phyloP scores from a whole-genome alignment of 176 grass and related monocot genomes.

The Rhynchospora tenuis region DNA sequence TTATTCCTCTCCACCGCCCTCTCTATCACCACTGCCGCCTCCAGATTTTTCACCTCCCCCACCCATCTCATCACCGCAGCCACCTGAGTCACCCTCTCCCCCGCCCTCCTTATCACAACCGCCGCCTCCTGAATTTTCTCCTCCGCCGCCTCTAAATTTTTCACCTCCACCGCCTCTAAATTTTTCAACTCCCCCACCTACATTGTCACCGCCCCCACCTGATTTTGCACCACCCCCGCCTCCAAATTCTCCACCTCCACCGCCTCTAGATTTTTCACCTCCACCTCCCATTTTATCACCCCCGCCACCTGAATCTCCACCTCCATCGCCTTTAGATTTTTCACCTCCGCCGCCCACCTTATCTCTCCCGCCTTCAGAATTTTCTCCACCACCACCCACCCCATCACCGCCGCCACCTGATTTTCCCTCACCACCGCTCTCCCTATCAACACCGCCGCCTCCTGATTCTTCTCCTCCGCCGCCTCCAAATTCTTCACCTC shows the following conservation, averaged over 20 bases:
- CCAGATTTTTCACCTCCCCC: background rate
- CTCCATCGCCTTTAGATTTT: background rate
- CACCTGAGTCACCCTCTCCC: background rate
- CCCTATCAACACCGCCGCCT: too few relatives aligned
- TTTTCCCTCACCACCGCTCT: background rate
- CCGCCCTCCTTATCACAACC: background rate
- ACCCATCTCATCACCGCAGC: conserved; percentile 43
- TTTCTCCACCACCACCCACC: too few relatives aligned
- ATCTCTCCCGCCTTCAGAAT: background rate
- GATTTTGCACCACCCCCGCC: too few relatives aligned
- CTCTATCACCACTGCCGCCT: background rate
- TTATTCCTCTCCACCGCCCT: background rate
- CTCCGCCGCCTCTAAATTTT: too few relatives aligned
- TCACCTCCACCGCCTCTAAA: too few relatives aligned
- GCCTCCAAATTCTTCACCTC: too few relatives aligned
- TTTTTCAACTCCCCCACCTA: too few relatives aligned
- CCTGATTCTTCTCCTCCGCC: too few relatives aligned
- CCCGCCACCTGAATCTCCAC: background rate
- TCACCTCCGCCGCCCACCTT: too few relatives aligned
- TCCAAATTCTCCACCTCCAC: background rate
- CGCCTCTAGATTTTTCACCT: background rate
- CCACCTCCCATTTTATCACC: background rate
- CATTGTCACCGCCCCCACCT: background rate
- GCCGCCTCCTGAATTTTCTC: background rate
- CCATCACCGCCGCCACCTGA: conserved; percentile 39